A percentile compares a stretch with the other conserved stretches of the same genome.
Conservation (phyloP, 371 early-diverging fungal genomes). For the Actinomucor elegans region DNA sequence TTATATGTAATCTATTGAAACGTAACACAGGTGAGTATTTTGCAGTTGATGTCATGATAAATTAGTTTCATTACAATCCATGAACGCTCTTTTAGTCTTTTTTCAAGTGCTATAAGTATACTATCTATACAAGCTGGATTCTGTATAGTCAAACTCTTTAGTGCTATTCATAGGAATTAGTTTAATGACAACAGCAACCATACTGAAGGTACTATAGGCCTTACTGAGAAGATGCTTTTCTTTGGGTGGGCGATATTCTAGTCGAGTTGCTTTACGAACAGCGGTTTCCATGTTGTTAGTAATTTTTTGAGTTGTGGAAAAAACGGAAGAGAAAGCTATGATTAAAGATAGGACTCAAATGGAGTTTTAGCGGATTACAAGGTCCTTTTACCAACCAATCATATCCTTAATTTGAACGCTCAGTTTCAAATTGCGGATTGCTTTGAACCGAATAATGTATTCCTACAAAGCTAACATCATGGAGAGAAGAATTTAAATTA, state of each 20-base stretch:
- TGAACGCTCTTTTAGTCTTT: constrained; percentile 64
- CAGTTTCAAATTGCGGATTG: no score
- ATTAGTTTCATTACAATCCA: constrained; percentile 68
- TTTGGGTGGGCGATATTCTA: constrained; percentile 77
- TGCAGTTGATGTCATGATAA: no score
- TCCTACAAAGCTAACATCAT: no score
- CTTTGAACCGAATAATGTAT: no score
- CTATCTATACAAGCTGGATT: constrained; percentile 42
- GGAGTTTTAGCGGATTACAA: no score
- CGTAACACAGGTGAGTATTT: no score
- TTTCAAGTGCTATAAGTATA: constrained; percentile 60
- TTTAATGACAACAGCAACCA: background rate
- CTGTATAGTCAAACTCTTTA: constrained; percentile 45
- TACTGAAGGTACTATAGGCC: background rate
- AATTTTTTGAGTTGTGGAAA: background rate
- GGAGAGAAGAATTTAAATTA: no score
- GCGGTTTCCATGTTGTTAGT: constrained; percentile 66
- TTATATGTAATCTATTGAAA: constrained; percentile 79
- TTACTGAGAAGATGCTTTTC: constrained; percentile 83
- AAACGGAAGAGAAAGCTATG: background rate
- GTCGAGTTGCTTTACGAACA: constrained; percentile 79
- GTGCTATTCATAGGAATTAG: constrained; percentile 35
- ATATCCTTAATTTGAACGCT: no score
- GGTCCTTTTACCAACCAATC: no score
- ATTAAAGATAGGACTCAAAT: no score